Evolutionary conservation across 2,329 filamentous ascomycete species (phyloP).

Genomic region (Ascochyta fabae): DNA sequence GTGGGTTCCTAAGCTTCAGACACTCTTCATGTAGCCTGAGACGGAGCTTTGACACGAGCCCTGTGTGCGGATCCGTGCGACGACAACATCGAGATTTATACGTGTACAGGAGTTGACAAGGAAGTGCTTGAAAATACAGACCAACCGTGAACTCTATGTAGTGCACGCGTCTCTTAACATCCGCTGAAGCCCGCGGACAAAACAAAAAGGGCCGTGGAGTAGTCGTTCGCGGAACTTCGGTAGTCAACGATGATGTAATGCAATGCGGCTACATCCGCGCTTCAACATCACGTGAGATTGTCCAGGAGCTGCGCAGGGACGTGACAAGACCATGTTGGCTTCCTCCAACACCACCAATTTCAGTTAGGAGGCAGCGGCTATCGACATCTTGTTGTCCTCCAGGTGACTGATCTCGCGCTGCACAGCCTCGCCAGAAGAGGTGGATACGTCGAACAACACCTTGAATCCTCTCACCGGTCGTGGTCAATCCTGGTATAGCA

Average conservation of each 20-base stretch:
- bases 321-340: neutral
- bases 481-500: neutral
- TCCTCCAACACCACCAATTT: neutral
- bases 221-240: constrained; percentile 10
- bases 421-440: constrained; percentile 9
- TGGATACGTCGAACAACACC: neutral
- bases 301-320: constrained; percentile 1
- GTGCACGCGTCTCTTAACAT: constrained; percentile 16
- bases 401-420: neutral
- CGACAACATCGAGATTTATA: constrained; percentile 10
- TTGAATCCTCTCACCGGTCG: neutral
- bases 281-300: constrained; percentile 15
- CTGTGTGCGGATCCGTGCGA: constrained; percentile 17
- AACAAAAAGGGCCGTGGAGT: constrained; percentile 6
- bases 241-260: constrained; percentile 14
- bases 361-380: constrained; percentile 2
- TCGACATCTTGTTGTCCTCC: neutral
- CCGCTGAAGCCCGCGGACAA: constrained; percentile 17
- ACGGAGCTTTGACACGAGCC: constrained; percentile 21
- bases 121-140: neutral
- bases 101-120: neutral
- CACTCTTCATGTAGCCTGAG: constrained; percentile 14
- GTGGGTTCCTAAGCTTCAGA: neutral
- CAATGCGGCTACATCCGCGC: neutral
- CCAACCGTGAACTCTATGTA: neutral